These are phyloP conservation scores for Coemansia sp. DNA, from an alignment of 192 early-diverging fungal species.

Conservation along the genomic window DNA sequence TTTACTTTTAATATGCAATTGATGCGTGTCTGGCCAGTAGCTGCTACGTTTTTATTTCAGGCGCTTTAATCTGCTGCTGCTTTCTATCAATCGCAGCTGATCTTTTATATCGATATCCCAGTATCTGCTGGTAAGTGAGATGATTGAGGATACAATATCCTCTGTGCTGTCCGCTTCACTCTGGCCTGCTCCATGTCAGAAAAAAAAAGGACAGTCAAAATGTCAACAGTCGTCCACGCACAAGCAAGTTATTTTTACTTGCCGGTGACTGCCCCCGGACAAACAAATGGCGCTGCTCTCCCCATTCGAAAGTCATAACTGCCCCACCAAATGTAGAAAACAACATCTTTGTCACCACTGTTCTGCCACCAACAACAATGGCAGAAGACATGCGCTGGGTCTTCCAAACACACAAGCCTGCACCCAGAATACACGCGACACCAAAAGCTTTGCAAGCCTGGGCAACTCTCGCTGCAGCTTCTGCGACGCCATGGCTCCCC, in stretches of 20 bases:
- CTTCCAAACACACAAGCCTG: not conserved
- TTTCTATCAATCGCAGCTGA: not conserved
- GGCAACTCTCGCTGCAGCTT: not conserved
- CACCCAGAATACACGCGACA: not conserved
- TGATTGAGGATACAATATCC: not conserved
- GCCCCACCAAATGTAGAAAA: not conserved
- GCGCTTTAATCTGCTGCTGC: not conserved
- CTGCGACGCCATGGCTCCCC: not conserved
- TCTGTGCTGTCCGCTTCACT: not conserved
- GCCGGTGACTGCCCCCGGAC: not conserved
- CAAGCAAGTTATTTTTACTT: not conserved
- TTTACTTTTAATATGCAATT: not conserved
- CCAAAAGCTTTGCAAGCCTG: not conserved
- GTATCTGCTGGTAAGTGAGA: not conserved
- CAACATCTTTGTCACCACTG: not conserved
- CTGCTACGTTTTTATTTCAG: not conserved
- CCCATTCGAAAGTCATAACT: not conserved
- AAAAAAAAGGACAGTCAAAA: not conserved
- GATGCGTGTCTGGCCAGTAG: not conserved
- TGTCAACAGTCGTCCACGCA: not conserved
- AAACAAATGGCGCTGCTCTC: not conserved
- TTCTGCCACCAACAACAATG: not conserved
- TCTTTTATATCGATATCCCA: not conserved
- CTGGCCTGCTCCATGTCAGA: not conserved
- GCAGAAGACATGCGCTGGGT: not conserved